phyloP scores from a whole-genome alignment of 2,329 filamentous ascomycete genomes.

The Ophiosphaerella herpotricha region DNA sequence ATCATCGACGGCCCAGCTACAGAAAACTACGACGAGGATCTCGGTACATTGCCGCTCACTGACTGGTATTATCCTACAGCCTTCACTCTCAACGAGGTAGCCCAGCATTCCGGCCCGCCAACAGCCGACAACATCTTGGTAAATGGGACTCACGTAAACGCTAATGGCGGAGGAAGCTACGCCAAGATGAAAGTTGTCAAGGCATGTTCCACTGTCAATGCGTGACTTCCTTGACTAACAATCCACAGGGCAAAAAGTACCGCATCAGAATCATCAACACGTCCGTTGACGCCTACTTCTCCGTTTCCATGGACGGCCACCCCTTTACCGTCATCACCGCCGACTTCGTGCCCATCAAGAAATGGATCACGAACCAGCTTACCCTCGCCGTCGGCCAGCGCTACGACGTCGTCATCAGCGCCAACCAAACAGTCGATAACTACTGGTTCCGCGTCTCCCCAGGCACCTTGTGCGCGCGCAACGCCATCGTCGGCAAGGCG shows the following conservation, averaged over 20 bases:
- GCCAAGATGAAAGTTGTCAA: conserved; percentile 44
- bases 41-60: conserved; percentile 62
- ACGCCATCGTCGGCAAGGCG: conserved; percentile 32
- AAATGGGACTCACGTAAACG: conserved; percentile 61
- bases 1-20: conserved; percentile 50
- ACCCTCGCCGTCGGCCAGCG: conserved; percentile 47
- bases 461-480: conserved; percentile 39
- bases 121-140: conserved; percentile 53
- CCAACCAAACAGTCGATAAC: conserved; percentile 50
- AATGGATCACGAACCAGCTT: conserved; percentile 43
- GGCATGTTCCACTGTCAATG: conserved; percentile 4
- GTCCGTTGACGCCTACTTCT: conserved; percentile 38
- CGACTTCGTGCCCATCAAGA: conserved; percentile 51
- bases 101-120: conserved; percentile 42
- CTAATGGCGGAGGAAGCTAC: conserved; percentile 46
- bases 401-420: conserved; percentile 54
- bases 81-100: conserved; percentile 37
- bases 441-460: conserved; percentile 54
- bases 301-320: conserved; percentile 47
- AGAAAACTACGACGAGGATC: conserved; percentile 61
- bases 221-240: conserved; percentile 3
- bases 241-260: conserved; percentile 54
- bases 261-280: conserved; percentile 65
- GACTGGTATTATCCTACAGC: conserved; percentile 64
- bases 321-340: conserved; percentile 49